A percentile compares a stretch with the other conserved stretches of the same genome.
phyloP scores from a whole-genome alignment of 352 stramenopile species.

The Pythium dissotocum region DNA sequence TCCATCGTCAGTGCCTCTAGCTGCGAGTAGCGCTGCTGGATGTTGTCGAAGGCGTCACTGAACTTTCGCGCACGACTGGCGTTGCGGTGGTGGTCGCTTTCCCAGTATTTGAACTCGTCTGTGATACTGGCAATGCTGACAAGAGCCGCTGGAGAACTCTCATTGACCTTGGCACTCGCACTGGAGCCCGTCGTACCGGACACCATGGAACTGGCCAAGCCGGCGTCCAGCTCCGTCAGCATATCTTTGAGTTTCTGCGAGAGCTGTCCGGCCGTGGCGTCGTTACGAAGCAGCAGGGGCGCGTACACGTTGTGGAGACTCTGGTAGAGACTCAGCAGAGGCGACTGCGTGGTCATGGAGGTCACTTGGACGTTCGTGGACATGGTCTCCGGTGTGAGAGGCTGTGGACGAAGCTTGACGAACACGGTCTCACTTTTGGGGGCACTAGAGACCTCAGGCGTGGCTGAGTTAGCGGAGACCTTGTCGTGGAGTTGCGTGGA shows the following conservation, averaged over 20 bases:
- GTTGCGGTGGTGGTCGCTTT: conserved; percentile 53
- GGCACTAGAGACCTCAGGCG: conserved; percentile 7
- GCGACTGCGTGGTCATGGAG: conserved; percentile 56
- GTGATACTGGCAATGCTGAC: conserved; percentile 80
- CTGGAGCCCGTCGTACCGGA: conserved; percentile 5
- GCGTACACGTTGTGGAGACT: conserved; percentile 83
- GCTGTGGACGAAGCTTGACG: conserved; percentile 51
- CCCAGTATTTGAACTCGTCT: conserved; percentile 91
- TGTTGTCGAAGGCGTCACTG: conserved; percentile 72
- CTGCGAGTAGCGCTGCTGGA: conserved; percentile 75
- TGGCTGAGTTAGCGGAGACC: conserved; percentile 22
- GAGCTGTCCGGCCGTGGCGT: conserved; percentile 43
- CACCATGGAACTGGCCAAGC: conserved; percentile 45
- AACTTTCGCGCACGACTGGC: conserved; percentile 78
- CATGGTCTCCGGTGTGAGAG: conserved; percentile 73
- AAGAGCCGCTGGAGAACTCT: conserved; percentile 41
- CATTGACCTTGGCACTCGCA: conserved; percentile 15
- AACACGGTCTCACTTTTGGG: conserved; percentile 48
- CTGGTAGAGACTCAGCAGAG: conserved; percentile 80
- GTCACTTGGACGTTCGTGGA: conserved; percentile 71
- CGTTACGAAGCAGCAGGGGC: conserved; percentile 63
- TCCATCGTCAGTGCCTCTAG: conserved; percentile 63
- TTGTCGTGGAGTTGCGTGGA: conserved; percentile 36
- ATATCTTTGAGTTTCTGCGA: conserved; percentile 84
- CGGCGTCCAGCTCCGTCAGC: conserved; percentile 70